Evolutionary conservation across 352 stramenopile species (phyloP), one percentile per base, ranked within the genome.

Genomic region (Albugo laibachii): DNA sequence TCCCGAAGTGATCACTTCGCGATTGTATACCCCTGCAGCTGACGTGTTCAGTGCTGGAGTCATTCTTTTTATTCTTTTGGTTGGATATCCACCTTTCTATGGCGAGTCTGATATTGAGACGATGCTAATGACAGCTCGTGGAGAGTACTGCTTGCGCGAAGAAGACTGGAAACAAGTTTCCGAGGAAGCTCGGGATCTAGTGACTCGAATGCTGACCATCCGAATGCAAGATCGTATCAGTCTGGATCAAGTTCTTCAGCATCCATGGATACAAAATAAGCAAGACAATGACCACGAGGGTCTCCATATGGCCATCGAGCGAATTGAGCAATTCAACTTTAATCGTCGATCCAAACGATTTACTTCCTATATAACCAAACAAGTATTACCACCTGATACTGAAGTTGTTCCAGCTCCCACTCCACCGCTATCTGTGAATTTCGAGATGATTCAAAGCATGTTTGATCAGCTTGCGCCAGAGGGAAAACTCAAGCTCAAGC

Each of bases 41-140:
- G 74, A 86, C 43, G 74, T 86, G 8, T 86, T 86, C 51, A 83
- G 70, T 44, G 66, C 74, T 21, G 74, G 74, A n/a, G 74, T 86
- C 16, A 86, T 83, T 46, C 45, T 86, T 38, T 86, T 80, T 58
- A 83, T 86, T 36, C 36, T 86, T 48, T 50, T 86, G 11, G 74
- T 86, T 0, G 74, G 74, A 1, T 86, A 86, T 50, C 74, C 71
- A 19, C 74, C 74, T 13, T 86, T 86, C 58, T 65, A 61, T 36
- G 74, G 74, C 6, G 74, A 82, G 43, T 77, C 65, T 12, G 70
- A 83, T 41, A 66, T 83, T 20, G 71, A 83, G 52, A 80, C 77
- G n/a, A 41, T 83, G 47, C 61, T 82, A 40, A 86, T 83, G 55
- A 83, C 83, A 41, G 69, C 71, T 11, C 63, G 74, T 15, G 74